Evolutionary conservation across 176 grass and related monocot species (phyloP).

Genomic region (Carex pumila): DNA sequence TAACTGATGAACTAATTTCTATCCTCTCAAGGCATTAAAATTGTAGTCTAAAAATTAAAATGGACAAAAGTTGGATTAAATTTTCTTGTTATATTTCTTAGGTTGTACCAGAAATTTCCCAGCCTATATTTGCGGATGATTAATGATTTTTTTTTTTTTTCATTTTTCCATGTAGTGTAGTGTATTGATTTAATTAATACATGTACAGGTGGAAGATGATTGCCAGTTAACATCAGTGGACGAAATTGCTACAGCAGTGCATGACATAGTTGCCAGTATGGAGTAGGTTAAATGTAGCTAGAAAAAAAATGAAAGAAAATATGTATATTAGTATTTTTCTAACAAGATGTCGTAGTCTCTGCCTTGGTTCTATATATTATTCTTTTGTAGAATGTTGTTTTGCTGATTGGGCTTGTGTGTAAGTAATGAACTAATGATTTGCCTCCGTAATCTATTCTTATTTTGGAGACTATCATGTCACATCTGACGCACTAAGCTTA

Average conservation of each 20-base stretch:
- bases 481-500: constrained; percentile 6
- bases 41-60: no score
- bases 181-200: neutral
- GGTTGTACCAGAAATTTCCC: neutral
- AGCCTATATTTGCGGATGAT: neutral
- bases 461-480: constrained; percentile 6
- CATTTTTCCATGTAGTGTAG: neutral
- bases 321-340: constrained; percentile 17
- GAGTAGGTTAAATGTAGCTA: constrained; percentile 9
- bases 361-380: constrained; percentile 16
- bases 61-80: neutral
- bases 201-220: constrained; percentile 29
- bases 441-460: neutral
- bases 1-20: no score
- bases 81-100: neutral
- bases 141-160: neutral
- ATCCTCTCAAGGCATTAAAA: no score
- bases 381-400: constrained; percentile 22
- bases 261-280: constrained; percentile 22
- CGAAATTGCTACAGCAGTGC: constrained; percentile 29
- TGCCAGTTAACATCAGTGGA: constrained; percentile 30
- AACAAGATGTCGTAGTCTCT: constrained; percentile 8
- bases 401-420: constrained; percentile 16
- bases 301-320: constrained; percentile 17
- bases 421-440: constrained; percentile 21